Base-by-base conservation (phyloP, 2,329 filamentous ascomycete genomes). In the Harringtonia lauricola region DNA sequence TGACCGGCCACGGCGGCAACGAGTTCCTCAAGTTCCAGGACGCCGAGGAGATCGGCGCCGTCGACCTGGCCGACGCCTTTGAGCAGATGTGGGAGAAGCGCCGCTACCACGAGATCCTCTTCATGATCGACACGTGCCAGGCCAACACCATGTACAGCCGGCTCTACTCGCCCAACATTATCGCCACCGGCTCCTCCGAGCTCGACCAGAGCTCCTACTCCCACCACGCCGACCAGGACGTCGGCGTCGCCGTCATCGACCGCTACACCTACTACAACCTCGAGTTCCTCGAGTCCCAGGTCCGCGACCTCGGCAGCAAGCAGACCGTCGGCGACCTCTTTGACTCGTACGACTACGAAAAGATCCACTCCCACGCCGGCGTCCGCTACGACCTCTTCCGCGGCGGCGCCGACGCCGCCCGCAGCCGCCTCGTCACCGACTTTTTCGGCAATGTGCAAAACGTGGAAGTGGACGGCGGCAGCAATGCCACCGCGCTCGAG, bases 31-130 rank as follows among this genome's bases (percentile, higher is more conserved):
- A 98, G 62, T 98, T 98, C 57, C 92, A 98, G 63, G 92, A 98
- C 55, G 86, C 88, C 8, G 92, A 98, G 62, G 92, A 98, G 65
- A 96, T 98, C 52, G 89, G 87, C 44, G 88, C 88, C 0, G 95
- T 94, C 61, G 92, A 98, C 65, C 69, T 98, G 45, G 92, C 94
- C 6, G 87, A 98, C 63, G 92, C 92, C 0, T 96, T 98, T 61
- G 88, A 94, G 64, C 90, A 98, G 70, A 98, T 98, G 92, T 95
- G 89, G 86, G 92, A 98, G 73, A 98, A 98, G 79, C 94, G 94
- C 69, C 82, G 92, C 59, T 98, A 96, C 64, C 86, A 96, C 61
- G 92, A 98, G 64, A 81, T 98, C 54, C 77, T 98, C 46, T 98
- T 98, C 71, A 98, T 98, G 92, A 98, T 98, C 64, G 92, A 98